phyloP scores from a whole-genome alignment of 768 basidiomycete species.

The Psilocybe azurescens region DNA sequence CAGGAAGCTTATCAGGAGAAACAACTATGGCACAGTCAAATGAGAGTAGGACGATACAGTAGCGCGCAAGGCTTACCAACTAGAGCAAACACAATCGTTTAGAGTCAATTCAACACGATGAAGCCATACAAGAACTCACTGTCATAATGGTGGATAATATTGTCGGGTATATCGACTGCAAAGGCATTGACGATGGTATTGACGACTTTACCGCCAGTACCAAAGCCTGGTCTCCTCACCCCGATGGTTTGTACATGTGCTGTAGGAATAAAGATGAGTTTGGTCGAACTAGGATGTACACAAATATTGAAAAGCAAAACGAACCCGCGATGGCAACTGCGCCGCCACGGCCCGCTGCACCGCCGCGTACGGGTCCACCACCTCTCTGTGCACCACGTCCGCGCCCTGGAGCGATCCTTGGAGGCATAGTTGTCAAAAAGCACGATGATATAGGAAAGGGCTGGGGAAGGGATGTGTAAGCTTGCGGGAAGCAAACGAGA shows the following conservation, averaged over 20 bases:
- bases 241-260: conserved; percentile 54
- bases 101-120: neutral
- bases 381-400: conserved; percentile 22
- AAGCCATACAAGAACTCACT: conserved; percentile 25
- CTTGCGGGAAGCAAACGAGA: neutral
- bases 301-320: conserved; percentile 25
- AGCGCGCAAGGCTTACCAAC: conserved; percentile 29
- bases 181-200: conserved; percentile 51
- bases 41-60: neutral
- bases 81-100: conserved; percentile 9
- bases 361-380: conserved; percentile 29
- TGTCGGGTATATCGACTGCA: conserved; percentile 50
- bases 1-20: conserved; percentile 30
- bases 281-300: conserved; percentile 12
- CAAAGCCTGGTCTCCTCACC: conserved; percentile 64
- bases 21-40: conserved; percentile 23
- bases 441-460: neutral
- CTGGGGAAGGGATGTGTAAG: neutral
- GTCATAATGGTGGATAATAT: conserved; percentile 75
- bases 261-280: conserved; percentile 18
- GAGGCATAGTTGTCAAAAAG: conserved; percentile 30
- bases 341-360: conserved; percentile 38
- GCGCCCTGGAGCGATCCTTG: conserved; percentile 31
- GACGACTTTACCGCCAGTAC: conserved; percentile 40
- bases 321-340: conserved; percentile 35